Conservation (phyloP, 1,139 yeast species). For the Spencermartinsiella ligniputridi region DNA sequence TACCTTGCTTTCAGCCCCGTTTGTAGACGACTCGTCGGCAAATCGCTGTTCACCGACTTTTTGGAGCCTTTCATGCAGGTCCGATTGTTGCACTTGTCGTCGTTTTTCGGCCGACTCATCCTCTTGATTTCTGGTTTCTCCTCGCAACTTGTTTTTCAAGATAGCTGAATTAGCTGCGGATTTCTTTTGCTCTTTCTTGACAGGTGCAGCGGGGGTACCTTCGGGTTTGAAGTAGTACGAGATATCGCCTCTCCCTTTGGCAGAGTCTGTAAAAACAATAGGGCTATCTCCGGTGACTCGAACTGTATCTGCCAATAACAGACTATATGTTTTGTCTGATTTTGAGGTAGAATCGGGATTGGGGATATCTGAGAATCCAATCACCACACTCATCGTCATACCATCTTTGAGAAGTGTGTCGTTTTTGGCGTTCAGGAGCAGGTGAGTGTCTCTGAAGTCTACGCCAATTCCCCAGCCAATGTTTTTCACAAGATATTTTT, state of each 20-base stretch:
- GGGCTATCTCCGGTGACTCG: conserved; percentile 62
- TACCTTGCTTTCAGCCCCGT: conserved; percentile 70
- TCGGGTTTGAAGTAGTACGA: conserved; percentile 85
- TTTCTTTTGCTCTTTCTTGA: conserved; percentile 17
- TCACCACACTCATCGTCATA: conserved; percentile 67
- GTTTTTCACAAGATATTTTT: conserved; percentile 64
- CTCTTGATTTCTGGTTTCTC: conserved; percentile 59
- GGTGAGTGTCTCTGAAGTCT: conserved; percentile 79
- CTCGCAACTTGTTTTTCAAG: conserved; percentile 73
- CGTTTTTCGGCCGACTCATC: conserved; percentile 80
- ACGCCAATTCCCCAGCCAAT: conserved; percentile 90
- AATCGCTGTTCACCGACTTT: conserved; percentile 57
- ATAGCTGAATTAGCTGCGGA: conserved; percentile 34
- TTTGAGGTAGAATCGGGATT: conserved; percentile 27
- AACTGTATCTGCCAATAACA: conserved; percentile 79
- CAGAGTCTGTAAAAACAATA: conserved; percentile 64
- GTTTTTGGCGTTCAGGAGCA: conserved; percentile 69
- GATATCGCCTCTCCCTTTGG: conserved; percentile 67
- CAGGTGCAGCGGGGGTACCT: conserved; percentile 33
- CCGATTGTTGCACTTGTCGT: conserved; percentile 77
- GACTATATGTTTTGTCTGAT: conserved; percentile 53
- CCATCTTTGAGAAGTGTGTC: conserved; percentile 66
- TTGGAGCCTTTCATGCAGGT: conserved; percentile 78
- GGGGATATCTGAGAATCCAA: conserved; percentile 68
- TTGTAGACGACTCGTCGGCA: conserved; percentile 34